Base-by-base conservation (phyloP, 805 yeast genomes). In the Candida vartiovaarae region DNA sequence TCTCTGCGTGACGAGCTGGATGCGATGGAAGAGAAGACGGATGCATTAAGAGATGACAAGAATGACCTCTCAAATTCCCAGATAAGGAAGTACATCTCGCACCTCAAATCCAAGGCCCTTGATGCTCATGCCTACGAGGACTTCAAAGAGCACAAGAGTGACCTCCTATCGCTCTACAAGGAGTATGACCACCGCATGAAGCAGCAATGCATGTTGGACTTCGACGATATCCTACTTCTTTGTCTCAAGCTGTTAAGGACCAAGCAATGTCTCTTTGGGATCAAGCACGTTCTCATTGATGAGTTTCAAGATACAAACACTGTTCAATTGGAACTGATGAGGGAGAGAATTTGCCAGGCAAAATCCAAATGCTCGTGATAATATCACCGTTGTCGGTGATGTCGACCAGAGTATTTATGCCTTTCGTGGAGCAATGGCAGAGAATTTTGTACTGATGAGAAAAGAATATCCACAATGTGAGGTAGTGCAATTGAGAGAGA, bases 401-500 rank as follows among this genome's bases (percentile, higher is more conserved):
- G 96, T 96, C 0, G 96, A 93, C 61, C 99, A 91, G 62, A 82
- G 95, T 56, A 91, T 91, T 24, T 91, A 93, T 60, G 88, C 83
- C 0, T 91, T 91, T 53, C 68, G 98, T 47, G 80, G 82, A 54
- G 97, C 97, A 0, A 78, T 79, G 32, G 70, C 82, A 1, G 65
- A 68, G 15, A 89, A 85, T 54, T 86, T 90, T 53, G 64, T 64
- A 34, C 66, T 66, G 10, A 78, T 88, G 85, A 61, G 64, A 34
- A 50, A 56, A 2, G 56, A 53, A 26, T 65, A 67, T 42, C 68
- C 76, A 24, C 50, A 52, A 35, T 58, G 61, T 29, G 47, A 61
- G 1, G 55, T 59, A 11, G 64, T 80, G 1, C 61, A 69, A 8
- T 67, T 91, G 39, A 70, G 72, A 25, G 78, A 82, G 49, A 91